Percentiles rank a stretch among this genome's conserved stretches.
Conservation (phyloP, 2,329 filamentous ascomycete genomes). For the Elsinoe australis region DNA sequence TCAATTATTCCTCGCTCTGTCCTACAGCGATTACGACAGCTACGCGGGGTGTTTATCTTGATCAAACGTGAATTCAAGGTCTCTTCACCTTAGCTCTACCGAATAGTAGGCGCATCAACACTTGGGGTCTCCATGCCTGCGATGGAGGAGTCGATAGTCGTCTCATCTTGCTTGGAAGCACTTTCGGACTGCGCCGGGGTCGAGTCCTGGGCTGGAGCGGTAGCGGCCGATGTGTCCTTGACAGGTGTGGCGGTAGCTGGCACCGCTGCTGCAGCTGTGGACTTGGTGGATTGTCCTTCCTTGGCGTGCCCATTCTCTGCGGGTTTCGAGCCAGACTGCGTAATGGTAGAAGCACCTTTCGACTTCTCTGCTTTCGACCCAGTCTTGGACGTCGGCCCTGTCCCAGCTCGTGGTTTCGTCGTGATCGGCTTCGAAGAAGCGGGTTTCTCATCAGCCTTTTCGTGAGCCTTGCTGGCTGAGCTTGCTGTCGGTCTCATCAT, state of each 20-base stretch:
- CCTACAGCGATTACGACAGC: conserved; percentile 3
- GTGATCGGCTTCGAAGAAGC: conserved; percentile 19
- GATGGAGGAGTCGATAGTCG: conserved; percentile 13
- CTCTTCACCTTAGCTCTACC: too few relatives aligned
- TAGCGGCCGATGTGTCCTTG: not conserved
- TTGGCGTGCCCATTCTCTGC: conserved; percentile 6
- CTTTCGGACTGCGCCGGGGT: not conserved
- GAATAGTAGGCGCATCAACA: conserved; percentile 6
- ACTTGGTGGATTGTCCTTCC: not conserved
- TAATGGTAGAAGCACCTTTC: not conserved
- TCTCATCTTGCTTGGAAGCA: not conserved
- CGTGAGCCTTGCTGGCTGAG: conserved; percentile 59
- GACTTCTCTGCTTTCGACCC: not conserved
- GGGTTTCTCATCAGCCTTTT: conserved; percentile 45
- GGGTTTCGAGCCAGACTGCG: not conserved
- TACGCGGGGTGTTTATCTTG: too few relatives aligned
- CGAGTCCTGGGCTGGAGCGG: not conserved
- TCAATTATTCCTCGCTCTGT: not conserved
- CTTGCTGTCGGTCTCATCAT: conserved; percentile 72
- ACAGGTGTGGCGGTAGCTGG: not conserved
- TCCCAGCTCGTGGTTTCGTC: conserved; percentile 8
- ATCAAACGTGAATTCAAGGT: too few relatives aligned
- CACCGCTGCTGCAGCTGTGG: not conserved
- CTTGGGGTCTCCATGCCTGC: conserved; percentile 9
- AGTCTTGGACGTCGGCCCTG: conserved; percentile 7